Base-by-base conservation (phyloP, 2,329 filamentous ascomycete species). In the Balansia obtecta region DNA sequence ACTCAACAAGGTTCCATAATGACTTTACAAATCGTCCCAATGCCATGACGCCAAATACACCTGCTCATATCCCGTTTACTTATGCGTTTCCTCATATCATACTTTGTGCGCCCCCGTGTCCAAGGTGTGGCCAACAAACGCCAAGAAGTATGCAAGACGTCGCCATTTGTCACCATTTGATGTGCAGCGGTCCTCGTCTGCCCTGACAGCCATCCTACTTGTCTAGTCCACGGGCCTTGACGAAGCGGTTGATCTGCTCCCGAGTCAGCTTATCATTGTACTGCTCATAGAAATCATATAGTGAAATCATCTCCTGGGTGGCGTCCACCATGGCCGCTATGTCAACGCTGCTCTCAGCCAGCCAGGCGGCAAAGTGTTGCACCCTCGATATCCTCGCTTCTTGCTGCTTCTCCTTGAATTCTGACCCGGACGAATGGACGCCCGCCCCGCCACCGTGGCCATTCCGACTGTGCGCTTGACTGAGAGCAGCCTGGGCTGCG, bases 241-340 rank as follows among this genome's bases (percentile, higher is more conserved):
- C 70, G 54, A 80, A 80, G 11, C 77, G 68, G 51, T 74, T 76
- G 50, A 82, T 73, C 58, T 79, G 75, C 60, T 81, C 78, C 46
- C 74, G 65, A 2, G 75, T 77, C 39, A 74, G 66, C 59, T 80
- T 80, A 49, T 81, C 78, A 54, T 79, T 79, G 56, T 79, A 80
- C 57, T 77, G 72, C 60, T 81, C 78, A 47, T 78, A 71, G 53
- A 71, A 78, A 61, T 94, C 87, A 63, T 95, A 95, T 55, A 95
- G 79, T 3, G 87, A 90, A 49, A 96, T 87, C 54, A 95, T 77
- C 68, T 95, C 90, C 67, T 96, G 90, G 0, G 87, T 91, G 61
- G 86, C 88, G 66, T 95, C 88, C 47, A 95, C 85, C 65, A 94
- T 83, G 33, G 82, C 85, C 56, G 87, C 81, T 60, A 95, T 85